phyloP scores from a whole-genome alignment of 2,329 filamentous ascomycete species.

The Aspergillus caelatus region DNA sequence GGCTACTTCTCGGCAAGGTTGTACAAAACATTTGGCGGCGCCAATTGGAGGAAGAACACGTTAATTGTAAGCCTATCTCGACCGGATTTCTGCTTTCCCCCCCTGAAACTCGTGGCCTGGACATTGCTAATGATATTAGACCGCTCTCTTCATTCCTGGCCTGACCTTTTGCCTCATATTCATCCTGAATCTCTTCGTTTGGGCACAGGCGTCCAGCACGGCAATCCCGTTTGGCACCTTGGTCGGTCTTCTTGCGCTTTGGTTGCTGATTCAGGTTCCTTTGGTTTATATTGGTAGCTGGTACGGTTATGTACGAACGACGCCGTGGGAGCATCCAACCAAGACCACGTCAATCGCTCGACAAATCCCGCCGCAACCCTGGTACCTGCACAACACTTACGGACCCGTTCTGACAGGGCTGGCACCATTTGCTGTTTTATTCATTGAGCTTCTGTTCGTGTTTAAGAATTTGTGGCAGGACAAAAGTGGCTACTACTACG shows the following conservation, averaged over 20 bases:
- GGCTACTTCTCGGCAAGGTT: constrained; percentile 84
- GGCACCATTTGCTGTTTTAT: constrained; percentile 83
- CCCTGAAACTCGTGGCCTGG: background rate
- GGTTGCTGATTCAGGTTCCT: constrained; percentile 84
- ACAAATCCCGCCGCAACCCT: constrained; percentile 73
- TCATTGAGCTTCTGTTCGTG: constrained; percentile 83
- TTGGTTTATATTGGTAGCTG: constrained; percentile 80
- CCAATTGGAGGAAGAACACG: constrained; percentile 74
- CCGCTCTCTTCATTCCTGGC: constrained; percentile 77
- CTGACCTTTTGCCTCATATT: constrained; percentile 75
- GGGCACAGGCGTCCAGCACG: constrained; percentile 85
- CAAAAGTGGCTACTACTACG: constrained; percentile 89
- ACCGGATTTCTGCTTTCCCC: background rate
- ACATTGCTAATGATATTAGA: constrained; percentile 44
- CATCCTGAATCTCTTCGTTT: constrained; percentile 84
- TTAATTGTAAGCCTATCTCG: constrained; percentile 53
- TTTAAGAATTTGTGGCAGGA: constrained; percentile 89
- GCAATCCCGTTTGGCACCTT: constrained; percentile 83
- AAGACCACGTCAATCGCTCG: constrained; percentile 72
- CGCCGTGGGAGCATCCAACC: constrained; percentile 78
- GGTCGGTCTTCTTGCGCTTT: constrained; percentile 71
- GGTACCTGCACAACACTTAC: constrained; percentile 70
- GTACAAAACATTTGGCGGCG: constrained; percentile 80
- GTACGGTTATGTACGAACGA: constrained; percentile 70
- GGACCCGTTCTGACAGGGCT: constrained; percentile 73